Evolutionary conservation across 2,329 filamentous ascomycete species (phyloP), one percentile per base, ranked within the genome.

Genomic region (Neofusicoccum sp.): DNA sequence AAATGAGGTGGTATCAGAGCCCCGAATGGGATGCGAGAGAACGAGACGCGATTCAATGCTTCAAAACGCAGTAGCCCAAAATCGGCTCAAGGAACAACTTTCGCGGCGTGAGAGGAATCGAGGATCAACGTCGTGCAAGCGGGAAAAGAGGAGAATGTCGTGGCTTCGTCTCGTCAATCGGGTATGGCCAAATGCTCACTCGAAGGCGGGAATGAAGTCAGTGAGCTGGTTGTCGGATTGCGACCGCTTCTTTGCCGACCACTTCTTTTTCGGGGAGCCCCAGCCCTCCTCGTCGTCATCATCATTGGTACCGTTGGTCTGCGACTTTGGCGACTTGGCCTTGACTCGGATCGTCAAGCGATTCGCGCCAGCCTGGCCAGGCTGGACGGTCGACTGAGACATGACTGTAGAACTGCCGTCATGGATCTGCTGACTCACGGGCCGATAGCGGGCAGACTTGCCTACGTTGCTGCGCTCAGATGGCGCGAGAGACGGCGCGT

Each of bases 401-500:
- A 58, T 49, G 51, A 57, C 54, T 36, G 60, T 58, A 33, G 59
- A 61, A 33, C 59, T 61, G n/a, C 59, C 59, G 49, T 61, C 59
- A 54, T 61, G 58, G 12, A 45, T 31, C 49, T 53, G 58, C 58
- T 61, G 59, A 0, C 90, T 92, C 0, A 98, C 93, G 1, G 95
- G 92, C 47, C 95, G 86, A 76, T 99, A 99, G 45, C 95, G 87
- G 33, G 91, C 88, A 7, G 95, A 92, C 57, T 96, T 83, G 14
- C 95, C 95, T 63, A 97, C 80, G 73, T 96, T 98, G 80, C 93
- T 98, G 63, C 95, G 89, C 78, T 98, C 95, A 4, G 91, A 96
- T 1, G 95, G 95, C 2, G 95, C 93, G 66, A 99, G 96, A 0
- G 93, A 98, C 1, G 92, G 87, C 1, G 92, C 84, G 75, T 98